A percentile compares a stretch with the other conserved stretches of the same genome.
Evolutionary conservation across 2,329 filamentous ascomycete genomes (phyloP).

Genomic region (Gaeumannomyces tritici): DNA sequence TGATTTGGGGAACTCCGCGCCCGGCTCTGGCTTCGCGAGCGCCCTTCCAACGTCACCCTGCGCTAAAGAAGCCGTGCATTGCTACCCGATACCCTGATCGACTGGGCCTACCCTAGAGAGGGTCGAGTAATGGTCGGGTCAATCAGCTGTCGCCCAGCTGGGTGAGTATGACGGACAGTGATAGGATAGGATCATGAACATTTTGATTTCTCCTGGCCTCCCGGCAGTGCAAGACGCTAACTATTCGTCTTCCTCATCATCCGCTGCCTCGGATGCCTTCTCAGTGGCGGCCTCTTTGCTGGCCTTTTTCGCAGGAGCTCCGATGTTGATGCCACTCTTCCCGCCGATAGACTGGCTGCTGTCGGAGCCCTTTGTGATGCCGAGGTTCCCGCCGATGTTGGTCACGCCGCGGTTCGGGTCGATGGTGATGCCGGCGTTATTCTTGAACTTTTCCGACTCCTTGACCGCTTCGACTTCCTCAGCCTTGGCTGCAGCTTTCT

Average conservation of each 20-base stretch:
- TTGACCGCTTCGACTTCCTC: constrained; percentile 7
- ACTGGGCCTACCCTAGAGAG: too few relatives aligned
- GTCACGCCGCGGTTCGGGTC: constrained; percentile 7
- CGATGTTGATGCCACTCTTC: constrained; percentile 13
- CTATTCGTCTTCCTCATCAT: neutral
- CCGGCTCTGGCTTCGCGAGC: neutral
- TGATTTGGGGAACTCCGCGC: neutral
- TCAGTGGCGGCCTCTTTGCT: too few relatives aligned
- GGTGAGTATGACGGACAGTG: too few relatives aligned
- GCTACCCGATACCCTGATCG: neutral
- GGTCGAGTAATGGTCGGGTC: neutral
- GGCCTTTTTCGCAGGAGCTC: neutral
- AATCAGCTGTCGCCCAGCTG: neutral
- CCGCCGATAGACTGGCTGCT: constrained; percentile 13
- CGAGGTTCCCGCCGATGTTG: constrained; percentile 12
- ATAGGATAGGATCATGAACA: neutral
- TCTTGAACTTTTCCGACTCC: constrained; percentile 11
- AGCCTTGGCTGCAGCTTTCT: neutral
- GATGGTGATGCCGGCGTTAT: constrained; percentile 10
- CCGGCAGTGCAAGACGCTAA: neutral
- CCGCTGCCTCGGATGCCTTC: neutral
- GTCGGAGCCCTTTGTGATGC: constrained; percentile 13
- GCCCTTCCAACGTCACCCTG: neutral
- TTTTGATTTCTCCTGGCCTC: neutral
- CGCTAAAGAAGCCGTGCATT: neutral